A percentile compares a stretch with the other conserved stretches of the same genome.
phyloP scores from a whole-genome alignment of 2,329 filamentous ascomycete species.

The Diaporthe sp. region DNA sequence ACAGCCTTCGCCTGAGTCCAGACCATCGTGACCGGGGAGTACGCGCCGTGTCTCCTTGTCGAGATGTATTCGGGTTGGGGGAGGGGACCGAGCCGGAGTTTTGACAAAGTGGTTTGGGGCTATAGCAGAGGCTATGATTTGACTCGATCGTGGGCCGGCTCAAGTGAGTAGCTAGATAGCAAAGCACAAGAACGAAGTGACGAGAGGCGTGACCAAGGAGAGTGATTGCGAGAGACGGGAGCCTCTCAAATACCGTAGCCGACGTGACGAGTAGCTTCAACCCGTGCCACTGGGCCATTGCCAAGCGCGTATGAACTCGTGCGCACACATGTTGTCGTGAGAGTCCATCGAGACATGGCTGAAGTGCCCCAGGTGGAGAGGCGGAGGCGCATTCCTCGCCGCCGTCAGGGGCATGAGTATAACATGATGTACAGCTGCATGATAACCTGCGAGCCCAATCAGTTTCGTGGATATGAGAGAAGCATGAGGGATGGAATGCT shows the following conservation, averaged over 20 bases:
- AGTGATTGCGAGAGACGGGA: neutral
- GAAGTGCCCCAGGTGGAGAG: neutral
- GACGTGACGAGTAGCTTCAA: neutral
- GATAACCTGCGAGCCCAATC: neutral
- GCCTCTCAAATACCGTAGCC: neutral
- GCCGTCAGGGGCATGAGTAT: neutral
- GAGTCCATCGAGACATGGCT: conserved; percentile 7
- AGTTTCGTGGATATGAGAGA: neutral
- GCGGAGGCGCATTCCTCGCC: neutral
- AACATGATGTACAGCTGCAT: neutral
- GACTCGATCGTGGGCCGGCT: neutral
- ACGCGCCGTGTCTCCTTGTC: neutral
- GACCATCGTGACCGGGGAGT: neutral
- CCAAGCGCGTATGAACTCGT: neutral
- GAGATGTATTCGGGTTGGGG: too few relatives aligned
- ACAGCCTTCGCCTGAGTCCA: conserved; percentile 9
- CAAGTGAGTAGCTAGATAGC: neutral
- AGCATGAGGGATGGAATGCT: neutral
- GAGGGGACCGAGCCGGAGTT: too few relatives aligned
- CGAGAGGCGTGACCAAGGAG: neutral
- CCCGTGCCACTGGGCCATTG: neutral
- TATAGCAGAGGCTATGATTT: neutral
- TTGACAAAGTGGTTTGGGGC: neutral
- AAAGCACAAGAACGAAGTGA: neutral
- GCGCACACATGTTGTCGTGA: neutral